Evolutionary conservation across 371 early-diverging fungal species (phyloP).

Genomic region (Syncephalastrum contaminatum): DNA sequence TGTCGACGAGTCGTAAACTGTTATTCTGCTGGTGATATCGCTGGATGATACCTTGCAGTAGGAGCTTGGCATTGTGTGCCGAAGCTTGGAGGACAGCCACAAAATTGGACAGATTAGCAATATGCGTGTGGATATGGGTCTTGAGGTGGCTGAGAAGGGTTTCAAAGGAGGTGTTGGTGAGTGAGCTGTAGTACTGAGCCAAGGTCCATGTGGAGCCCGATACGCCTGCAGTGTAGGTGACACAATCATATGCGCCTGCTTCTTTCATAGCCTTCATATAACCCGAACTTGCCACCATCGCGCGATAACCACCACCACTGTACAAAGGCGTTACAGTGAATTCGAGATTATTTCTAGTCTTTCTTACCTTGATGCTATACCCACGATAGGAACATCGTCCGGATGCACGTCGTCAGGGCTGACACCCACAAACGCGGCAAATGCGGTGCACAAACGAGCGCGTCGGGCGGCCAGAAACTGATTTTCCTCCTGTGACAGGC

Average conservation of each 20-base stretch:
- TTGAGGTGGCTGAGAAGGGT: conserved; percentile 31
- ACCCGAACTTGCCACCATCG: conserved; percentile 67
- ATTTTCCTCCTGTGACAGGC: conserved; percentile 36
- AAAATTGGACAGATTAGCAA: conserved; percentile 45
- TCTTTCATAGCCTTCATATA: conserved; percentile 57
- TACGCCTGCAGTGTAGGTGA: conserved; percentile 56
- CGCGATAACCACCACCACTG: conserved; percentile 74
- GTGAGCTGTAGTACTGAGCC: conserved; percentile 35
- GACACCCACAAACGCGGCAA: conserved; percentile 62
- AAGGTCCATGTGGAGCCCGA: conserved; percentile 63
- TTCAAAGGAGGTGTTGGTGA: conserved; percentile 23
- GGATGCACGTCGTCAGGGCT: conserved; percentile 44
- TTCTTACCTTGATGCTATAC: conserved; percentile 52
- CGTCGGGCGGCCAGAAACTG: conserved; percentile 40
- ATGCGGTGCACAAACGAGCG: conserved; percentile 39
- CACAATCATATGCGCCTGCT: conserved; percentile 58
- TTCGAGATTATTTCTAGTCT: background rate
- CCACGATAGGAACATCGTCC: conserved; percentile 56
- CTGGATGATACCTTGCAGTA: conserved; percentile 40
- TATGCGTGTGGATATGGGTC: conserved; percentile 37
- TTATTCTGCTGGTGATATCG: conserved; percentile 41
- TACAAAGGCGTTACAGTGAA: background rate
- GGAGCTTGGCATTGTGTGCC: conserved; percentile 28
- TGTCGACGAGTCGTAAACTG: conserved; percentile 45
- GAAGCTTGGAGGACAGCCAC: conserved; percentile 29